Evolutionary conservation across 306 rosid species (phyloP), one percentile per base, ranked within the genome.

Genomic region (Quillaja saponaria): DNA sequence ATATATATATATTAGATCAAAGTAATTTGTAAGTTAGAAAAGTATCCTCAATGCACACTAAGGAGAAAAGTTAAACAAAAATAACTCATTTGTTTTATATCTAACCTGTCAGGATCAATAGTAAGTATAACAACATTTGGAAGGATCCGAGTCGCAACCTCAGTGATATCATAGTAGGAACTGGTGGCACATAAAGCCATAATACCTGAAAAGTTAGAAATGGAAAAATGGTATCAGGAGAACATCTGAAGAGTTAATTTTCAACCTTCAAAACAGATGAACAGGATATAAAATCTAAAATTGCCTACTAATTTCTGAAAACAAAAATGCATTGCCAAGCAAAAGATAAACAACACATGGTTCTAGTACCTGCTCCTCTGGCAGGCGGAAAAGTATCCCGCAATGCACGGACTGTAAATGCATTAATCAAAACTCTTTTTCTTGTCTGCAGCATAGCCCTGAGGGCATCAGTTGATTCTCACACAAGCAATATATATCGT

Each of bases 121-220:
- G 94, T 85, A 42, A 94, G 99, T 44, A 94, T 89, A 61, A 94
- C 85, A 67, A 94, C 67, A 68, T 87, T 94, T 14, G 99, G 99
- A 79, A 94, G 99, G 73, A 89, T 89, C 74, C 96, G 84, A 59
- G 97, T 87, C 6, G 99, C 96, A 64, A 94, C 78, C 81, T 94
- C 99, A 47, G 83, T 73, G 77, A 79, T 69, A 76, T 94, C 99
- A 76, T 94, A 94, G 73, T 87, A 87, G 56, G 97, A 82, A 77
- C 97, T 85, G 78, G 99, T 94, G 41, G 97, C 99, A 50, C 96
- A 85, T 58, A 94, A 79, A 60, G 99, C 99, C 99, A 94, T 94
- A 65, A 94, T 77, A 44, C 99, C 99, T 94, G 91, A 73, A 80
- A 48, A 75, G 58, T 16, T 42, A 57, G 51, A 53, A 19, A 61